Evolutionary conservation across 2,329 filamentous ascomycete genomes (phyloP), one percentile per base, ranked within the genome.

Genomic region (Penicillium rolfsii): DNA sequence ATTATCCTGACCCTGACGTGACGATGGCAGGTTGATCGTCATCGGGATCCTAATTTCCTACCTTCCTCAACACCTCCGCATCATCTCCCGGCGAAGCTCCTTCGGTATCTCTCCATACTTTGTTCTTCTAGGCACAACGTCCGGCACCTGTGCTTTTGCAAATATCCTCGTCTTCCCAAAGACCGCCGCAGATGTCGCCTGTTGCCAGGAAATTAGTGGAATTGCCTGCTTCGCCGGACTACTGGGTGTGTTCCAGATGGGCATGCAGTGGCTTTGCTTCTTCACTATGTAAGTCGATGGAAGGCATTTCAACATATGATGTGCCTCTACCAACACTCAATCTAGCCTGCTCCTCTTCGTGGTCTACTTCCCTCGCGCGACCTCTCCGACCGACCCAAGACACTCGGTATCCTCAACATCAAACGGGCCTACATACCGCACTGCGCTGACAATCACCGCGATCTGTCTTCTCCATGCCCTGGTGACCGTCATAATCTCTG

Each of bases 41-140:
- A 74, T 96, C 69, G 94, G 94, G 59, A 93, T 98, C 70, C 83
- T 97, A 63, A 80, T 96, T 60, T 98, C 94, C 36, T 99, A 99
- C 80, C 84, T 98, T 2, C 95, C 95, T 0, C 95, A 99, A 75
- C 94, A 98, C 78, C 86, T 90, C 76, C 92, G 95, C 71, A 98
- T 99, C 78, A 91, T 97, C 68, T 83, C 85, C 43, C 87, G 93
- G 58, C 87, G 89, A 63, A 95, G 91, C 14, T 96, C 94, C 24
- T 94, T 96, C 76, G 95, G 95, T 64, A 93, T 99, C 64, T 97
- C 93, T 33, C 94, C 95, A 8, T 95, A 94, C 77, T 99, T 97
- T 74, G 88, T 99, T 65, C 85, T 98, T 1, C 87, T 99, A n/a
- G 95, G 95, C 62, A 91, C 91, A 28, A 94, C 94, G 1, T 96